Conservation (phyloP, 2,329 filamentous ascomycete genomes). For the Talaromyces sp. region DNA sequence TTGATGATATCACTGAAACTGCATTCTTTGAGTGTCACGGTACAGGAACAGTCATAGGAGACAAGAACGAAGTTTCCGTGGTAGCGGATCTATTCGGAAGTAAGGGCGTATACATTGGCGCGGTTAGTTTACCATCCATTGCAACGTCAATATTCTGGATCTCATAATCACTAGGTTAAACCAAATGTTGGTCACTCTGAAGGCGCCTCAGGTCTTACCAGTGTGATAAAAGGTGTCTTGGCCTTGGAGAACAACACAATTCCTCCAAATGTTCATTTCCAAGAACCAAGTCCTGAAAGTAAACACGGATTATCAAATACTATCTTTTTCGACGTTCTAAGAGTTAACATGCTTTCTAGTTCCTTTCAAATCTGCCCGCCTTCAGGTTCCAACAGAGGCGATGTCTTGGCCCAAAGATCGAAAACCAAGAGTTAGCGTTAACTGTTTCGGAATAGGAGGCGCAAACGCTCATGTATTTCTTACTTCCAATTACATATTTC, state of each 20-base stretch:
- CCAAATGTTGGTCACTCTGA: slow-evolving; percentile 30
- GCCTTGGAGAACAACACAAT: slow-evolving; percentile 29
- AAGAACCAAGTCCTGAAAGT: slow-evolving; percentile 19
- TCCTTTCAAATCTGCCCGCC: slow-evolving; percentile 9
- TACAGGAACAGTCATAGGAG: slow-evolving; percentile 25
- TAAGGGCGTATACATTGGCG: background rate
- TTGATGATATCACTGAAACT: slow-evolving; percentile 15
- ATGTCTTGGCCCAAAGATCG: slow-evolving; percentile 10
- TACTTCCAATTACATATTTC: background rate
- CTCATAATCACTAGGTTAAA: slow-evolving; percentile 18
- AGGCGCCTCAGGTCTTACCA: slow-evolving; percentile 19
- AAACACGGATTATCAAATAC: slow-evolving; percentile 12
- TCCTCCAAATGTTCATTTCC: slow-evolving; percentile 20
- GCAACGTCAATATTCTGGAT: background rate
- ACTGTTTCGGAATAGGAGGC: slow-evolving; percentile 12
- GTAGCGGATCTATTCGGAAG: slow-evolving; percentile 4
- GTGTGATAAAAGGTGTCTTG: slow-evolving; percentile 23
- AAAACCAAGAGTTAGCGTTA: slow-evolving; percentile 14
- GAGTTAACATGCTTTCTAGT: background rate
- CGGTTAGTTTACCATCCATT: background rate
- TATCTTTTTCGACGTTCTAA: background rate
- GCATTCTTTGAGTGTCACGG: slow-evolving; percentile 37
- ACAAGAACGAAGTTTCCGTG: slow-evolving; percentile 14
- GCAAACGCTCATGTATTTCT: slow-evolving; percentile 8
- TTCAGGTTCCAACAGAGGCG: slow-evolving; percentile 9